A percentile compares a stretch with the other conserved stretches of the same genome.
Conservation (phyloP, 441 rosid species). For the Viola pubescens region DNA sequence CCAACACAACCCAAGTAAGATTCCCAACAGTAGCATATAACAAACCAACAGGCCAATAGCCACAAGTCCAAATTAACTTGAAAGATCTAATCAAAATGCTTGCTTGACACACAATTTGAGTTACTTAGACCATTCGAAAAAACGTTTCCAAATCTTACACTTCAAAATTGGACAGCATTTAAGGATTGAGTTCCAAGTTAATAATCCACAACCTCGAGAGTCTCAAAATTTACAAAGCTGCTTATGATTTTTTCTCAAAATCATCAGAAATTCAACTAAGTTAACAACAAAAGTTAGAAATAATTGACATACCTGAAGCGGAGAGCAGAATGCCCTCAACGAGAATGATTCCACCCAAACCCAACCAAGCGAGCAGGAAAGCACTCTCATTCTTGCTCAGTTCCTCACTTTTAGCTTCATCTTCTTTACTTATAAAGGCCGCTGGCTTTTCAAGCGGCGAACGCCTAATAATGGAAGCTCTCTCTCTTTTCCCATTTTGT, state of each 20-base stretch:
- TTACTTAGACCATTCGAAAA: background rate
- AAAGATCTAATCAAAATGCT: background rate
- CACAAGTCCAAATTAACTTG: background rate
- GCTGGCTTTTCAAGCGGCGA: conserved; percentile 56
- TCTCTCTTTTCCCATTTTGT: conserved; percentile 41
- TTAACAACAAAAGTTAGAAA: background rate
- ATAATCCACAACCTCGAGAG: background rate
- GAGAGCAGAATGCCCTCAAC: conserved; percentile 65
- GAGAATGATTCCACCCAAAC: conserved; percentile 65
- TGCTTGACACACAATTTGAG: too few relatives aligned
- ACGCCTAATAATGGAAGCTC: conserved; percentile 47
- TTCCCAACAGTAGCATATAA: background rate
- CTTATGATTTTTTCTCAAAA: background rate
- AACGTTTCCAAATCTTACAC: background rate
- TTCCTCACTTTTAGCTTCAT: conserved; percentile 52
- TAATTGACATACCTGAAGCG: conserved; percentile 49
- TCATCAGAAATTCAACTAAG: background rate
- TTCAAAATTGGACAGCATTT: background rate
- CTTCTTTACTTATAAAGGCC: conserved; percentile 39
- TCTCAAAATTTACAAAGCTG: background rate
- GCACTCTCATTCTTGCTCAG: conserved; percentile 65
- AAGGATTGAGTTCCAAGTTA: background rate
- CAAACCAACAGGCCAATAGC: background rate
- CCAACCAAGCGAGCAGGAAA: conserved; percentile 83
- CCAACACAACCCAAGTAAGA: background rate